Base-by-base conservation (phyloP, 1,139 yeast species). In the Pichia sp. region DNA sequence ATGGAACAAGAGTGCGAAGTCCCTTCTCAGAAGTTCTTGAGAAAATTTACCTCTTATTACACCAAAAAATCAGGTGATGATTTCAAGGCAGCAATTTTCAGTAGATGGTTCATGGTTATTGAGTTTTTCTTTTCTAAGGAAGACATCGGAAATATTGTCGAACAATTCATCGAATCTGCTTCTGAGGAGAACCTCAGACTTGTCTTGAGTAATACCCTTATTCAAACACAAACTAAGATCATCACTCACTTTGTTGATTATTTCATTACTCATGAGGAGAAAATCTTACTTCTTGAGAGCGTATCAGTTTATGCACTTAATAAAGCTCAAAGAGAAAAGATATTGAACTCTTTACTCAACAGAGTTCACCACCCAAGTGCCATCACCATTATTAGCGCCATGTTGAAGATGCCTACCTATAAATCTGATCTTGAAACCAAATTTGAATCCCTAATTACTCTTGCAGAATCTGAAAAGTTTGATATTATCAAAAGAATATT, bases 71-170 rank as follows among this genome's bases (percentile, higher is more conserved):
- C 51, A 1, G 27, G 40, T 4, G 5, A 39, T 1, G 32, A 37
- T 0, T 41, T 62, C 13, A 35, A 67, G 4, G 33, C 45, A 2
- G 44, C 53, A 5, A 41, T 68, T 1, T 62, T 76, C 37, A 46
- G 51, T n/a, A 71, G 85, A 51, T 80, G 85, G 85, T 49, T 67
- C 22, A 66, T 77, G 0, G 39, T 77, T 1, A 44, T 78, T 5
- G 67, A 74, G 35, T 34, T 3, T 47, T 54, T 34, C 63, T 69
- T 47, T 33, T 55, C 3, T 42, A 50, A 25, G 48, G 50, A 21
- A 34, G 48, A 34, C 27, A 50, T 39, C 16, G 29, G 7, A 18
- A 24, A 6, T 29, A 56, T 42, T 33, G 60, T 40, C 26, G 33
- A 8, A 4, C 34, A 3, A 4, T 30, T 51, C 7, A 30, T 50